Evolutionary conservation across 2,329 filamentous ascomycete species (phyloP), one percentile per base, ranked within the genome.

Genomic region (Sporothrix protearum): DNA sequence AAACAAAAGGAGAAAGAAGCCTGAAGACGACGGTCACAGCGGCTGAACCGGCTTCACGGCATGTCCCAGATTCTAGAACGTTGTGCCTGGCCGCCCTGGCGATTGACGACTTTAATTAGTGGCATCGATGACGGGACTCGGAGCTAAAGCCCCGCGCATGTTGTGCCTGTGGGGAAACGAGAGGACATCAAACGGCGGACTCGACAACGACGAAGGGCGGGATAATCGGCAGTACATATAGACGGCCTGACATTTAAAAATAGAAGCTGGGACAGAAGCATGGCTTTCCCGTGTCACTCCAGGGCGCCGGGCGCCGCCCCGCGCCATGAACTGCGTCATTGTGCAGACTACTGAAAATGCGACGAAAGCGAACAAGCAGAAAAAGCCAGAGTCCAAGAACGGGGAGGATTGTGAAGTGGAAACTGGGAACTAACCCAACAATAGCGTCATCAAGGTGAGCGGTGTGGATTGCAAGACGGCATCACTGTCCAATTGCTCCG

Each of bases 311-410:
- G 33, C 57, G 33, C 57, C 33, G 42, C 25, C 33, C 57, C 3
- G 57, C n/a, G 57, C 36, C 57, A 42, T 63, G 57, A 42, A 63
- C 36, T 64, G 59, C 59, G 59, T 64, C 59, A 64, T 64, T 64
- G 59, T 64, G 59, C 59, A 63, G 57, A 42, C 22, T 14, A 14
- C 7, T 12, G 10, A 19, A 19, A 57, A 33, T 33, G 28, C 28
- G 28, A 33, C 10, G 12, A 12, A 16, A 19, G 28, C 51, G 25
- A 42, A 12, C 10, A 42, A 2, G 39, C 1, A 19, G 19, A 3
- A 53, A 53, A 53, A 22, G 49, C 22, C 22, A 36, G 57, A 39
- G 42, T 33, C 36, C 10, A 39, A 33, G 19, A 57, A 9, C 28
- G 28, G 28, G 16, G 3, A 19, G 16, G 53, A 30, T 33, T 16